These are phyloP conservation scores for Babesia gibsoni DNA, from an alignment of 169 alveolate genomes.

Conservation along the genomic window DNA sequence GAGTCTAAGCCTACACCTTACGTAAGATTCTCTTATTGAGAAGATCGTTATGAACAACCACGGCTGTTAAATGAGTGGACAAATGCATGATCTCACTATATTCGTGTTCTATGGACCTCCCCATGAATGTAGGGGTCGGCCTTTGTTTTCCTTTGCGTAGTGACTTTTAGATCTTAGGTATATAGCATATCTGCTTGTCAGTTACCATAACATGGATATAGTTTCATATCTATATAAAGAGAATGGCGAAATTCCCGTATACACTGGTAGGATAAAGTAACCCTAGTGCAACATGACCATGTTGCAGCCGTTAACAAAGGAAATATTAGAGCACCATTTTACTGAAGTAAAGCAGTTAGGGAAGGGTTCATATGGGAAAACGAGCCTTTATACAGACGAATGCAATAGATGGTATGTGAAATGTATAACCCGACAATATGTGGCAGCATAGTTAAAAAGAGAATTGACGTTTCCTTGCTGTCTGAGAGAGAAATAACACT, in stretches of 20 bases:
- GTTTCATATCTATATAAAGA: background rate
- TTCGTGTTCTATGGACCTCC: too few relatives aligned
- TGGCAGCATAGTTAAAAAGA: constrained; percentile 62
- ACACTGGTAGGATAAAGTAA: background rate
- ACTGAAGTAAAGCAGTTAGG: constrained; percentile 51
- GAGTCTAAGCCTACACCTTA: too few relatives aligned
- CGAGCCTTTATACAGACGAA: constrained; percentile 62
- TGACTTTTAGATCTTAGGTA: too few relatives aligned
- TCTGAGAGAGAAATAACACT: constrained; percentile 66
- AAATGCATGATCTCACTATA: too few relatives aligned
- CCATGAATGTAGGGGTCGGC: too few relatives aligned
- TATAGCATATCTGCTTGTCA: too few relatives aligned
- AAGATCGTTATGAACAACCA: too few relatives aligned
- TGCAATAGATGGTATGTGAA: constrained; percentile 61
- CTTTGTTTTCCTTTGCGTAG: too few relatives aligned
- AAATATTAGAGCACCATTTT: constrained; percentile 2
- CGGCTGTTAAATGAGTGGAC: too few relatives aligned
- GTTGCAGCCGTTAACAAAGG: constrained; percentile 20
- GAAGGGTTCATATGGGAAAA: constrained; percentile 73
- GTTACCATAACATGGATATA: too few relatives aligned
- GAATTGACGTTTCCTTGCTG: constrained; percentile 67
- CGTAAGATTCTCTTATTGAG: too few relatives aligned
- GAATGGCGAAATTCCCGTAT: background rate
- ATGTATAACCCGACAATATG: too few relatives aligned
- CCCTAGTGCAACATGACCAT: background rate